Evolutionary conservation across 225 moss, liverwort and hornwort genomes (phyloP), one percentile per base, ranked within the genome.

Genomic region (Rhytidiadelphus loreus): DNA sequence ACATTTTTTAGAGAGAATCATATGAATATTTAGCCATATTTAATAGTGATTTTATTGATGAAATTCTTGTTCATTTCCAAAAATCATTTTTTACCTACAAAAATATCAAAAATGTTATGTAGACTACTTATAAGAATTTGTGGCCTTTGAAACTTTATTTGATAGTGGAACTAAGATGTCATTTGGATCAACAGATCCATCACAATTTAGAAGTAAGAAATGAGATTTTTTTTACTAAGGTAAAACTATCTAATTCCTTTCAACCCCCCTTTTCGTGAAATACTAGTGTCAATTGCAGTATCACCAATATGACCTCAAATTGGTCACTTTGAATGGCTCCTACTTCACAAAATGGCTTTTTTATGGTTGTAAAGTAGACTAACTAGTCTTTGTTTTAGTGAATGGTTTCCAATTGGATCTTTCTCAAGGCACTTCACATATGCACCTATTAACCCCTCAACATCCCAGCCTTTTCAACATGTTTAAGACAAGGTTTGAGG

Each of bases 21-120:
- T 19, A 3, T 2, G 1, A 46, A 46, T 73, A 30, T 73, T 29
- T 29, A 30, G 2, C 46, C 2, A 44, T 11, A 18, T 30, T 0
- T 29, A 46, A 73, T 30, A 46, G 44, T 28, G 16, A 72, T 29
- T 71, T 43, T 44, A 29, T 44, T 10, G 29, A 30, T 3, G 30
- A 73, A 73, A 3, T 11, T 11, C 18, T 30, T 30, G 7, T 30
- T 73, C 2, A 7, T 46, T 44, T 29, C 1, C 1, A 46, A 16
- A 73, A 28, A 7, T 4, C 2, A 0, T 48, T 24, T 39, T 11
- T 7, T 2, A 10, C 12, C 0, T 48, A 1, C 4, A 30, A 19
- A 7, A 74, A 18, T 19, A 18, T 19, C 1, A 73, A 17, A 73
- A 46, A 46, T 7, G 0, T 46, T 73, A 46, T 0, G 0, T 46